These are phyloP conservation scores for Leccinum longicurvipes DNA, from an alignment of 768 basidiomycete genomes.

Conservation along the genomic window DNA sequence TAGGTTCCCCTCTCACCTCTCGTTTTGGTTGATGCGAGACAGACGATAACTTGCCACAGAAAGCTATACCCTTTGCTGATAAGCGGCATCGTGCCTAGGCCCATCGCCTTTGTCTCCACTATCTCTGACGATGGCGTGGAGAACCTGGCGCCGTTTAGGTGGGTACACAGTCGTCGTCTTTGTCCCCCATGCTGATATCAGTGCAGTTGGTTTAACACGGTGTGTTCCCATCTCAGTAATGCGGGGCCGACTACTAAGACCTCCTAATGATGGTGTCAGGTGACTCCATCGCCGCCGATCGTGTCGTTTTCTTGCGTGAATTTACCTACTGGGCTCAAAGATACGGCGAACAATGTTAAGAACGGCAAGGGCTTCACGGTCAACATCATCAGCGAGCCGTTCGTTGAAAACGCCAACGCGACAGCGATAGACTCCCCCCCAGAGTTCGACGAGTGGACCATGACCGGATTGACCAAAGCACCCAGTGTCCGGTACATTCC, in stretches of 20 bases:
- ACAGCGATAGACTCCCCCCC: slow-evolving; percentile 37
- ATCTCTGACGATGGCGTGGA: slow-evolving; percentile 31
- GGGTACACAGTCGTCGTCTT: neutral
- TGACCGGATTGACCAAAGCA: slow-evolving; percentile 41
- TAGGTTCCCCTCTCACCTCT: slow-evolving; percentile 8
- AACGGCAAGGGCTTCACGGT: slow-evolving; percentile 48
- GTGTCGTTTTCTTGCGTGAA: slow-evolving; percentile 35
- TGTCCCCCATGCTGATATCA: neutral
- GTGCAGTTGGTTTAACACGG: slow-evolving; percentile 30
- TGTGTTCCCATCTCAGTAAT: neutral
- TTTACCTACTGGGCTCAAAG: slow-evolving; percentile 29
- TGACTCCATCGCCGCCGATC: slow-evolving; percentile 26
- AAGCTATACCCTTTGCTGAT: slow-evolving; percentile 34
- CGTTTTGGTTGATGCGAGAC: neutral
- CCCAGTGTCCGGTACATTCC: slow-evolving; percentile 9
- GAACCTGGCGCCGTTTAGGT: slow-evolving; percentile 46
- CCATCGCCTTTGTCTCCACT: slow-evolving; percentile 44
- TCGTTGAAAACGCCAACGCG: slow-evolving; percentile 37
- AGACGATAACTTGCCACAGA: slow-evolving; percentile 6
- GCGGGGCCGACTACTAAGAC: neutral
- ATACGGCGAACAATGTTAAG: slow-evolving; percentile 46
- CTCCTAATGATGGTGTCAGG: slow-evolving; percentile 6
- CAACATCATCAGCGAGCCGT: slow-evolving; percentile 56
- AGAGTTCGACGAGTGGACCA: neutral
- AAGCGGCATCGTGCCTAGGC: slow-evolving; percentile 41